Percentiles rank a stretch among this genome's conserved stretches.
phyloP scores from a whole-genome alignment of 192 early-diverging fungal species.

The Gigaspora rosea region DNA sequence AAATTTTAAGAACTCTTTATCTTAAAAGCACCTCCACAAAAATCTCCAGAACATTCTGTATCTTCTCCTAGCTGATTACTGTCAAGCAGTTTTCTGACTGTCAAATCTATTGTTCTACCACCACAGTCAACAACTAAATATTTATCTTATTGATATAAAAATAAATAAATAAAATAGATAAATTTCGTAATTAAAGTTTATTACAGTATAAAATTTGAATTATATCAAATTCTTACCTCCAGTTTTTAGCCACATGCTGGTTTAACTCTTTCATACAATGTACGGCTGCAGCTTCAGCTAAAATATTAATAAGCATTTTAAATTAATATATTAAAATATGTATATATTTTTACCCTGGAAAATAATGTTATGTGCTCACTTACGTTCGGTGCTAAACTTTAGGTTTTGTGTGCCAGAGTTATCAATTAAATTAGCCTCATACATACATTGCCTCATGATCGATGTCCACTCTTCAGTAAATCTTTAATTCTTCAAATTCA shows the following conservation, averaged over 20 bases:
- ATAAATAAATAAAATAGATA: not conserved
- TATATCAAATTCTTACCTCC: not conserved
- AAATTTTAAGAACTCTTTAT: not conserved
- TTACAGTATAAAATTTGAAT: too few relatives aligned
- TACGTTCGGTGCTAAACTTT: conserved; percentile 31
- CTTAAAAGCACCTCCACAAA: not conserved
- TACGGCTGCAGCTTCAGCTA: not conserved
- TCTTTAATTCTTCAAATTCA: too few relatives aligned
- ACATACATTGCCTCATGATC: too few relatives aligned
- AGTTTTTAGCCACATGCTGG: not conserved
- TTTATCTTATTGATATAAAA: not conserved
- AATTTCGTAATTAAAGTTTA: not conserved
- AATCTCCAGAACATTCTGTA: not conserved
- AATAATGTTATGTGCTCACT: not conserved
- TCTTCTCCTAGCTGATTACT: not conserved
- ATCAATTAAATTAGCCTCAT: too few relatives aligned
- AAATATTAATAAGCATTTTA: too few relatives aligned
- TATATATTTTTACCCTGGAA: too few relatives aligned
- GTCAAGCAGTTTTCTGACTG: not conserved
- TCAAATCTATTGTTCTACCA: not conserved
- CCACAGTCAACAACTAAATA: not conserved
- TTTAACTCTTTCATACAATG: conserved; percentile 9
- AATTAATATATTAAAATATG: too few relatives aligned
- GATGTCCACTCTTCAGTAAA: too few relatives aligned
- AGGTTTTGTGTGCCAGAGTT: too few relatives aligned